These are phyloP conservation scores for Backusella circina DNA, from an alignment of 192 early-diverging fungal genomes.

Conservation along the genomic window DNA sequence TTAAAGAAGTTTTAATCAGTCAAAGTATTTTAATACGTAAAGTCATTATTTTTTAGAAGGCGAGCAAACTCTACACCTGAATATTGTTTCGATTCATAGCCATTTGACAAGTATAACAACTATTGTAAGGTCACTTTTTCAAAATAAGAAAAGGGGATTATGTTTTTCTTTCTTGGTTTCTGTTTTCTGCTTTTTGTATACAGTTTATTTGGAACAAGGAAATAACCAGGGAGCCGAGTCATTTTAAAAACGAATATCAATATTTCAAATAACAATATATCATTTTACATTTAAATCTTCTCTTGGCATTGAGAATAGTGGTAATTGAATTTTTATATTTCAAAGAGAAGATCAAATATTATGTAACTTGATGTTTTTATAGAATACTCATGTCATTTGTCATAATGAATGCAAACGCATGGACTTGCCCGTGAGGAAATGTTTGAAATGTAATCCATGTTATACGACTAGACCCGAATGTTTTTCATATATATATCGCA, in stretches of 20 bases:
- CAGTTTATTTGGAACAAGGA: too few species aligned
- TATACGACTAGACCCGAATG: neutral
- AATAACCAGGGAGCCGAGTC: too few species aligned
- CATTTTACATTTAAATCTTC: too few species aligned
- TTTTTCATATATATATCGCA: too few species aligned
- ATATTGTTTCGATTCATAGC: neutral
- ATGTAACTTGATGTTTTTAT: too few species aligned
- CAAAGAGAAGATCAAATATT: neutral
- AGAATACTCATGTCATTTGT: neutral
- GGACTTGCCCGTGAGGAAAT: neutral
- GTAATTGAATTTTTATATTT: too few species aligned
- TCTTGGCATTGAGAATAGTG: too few species aligned
- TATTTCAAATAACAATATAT: too few species aligned
- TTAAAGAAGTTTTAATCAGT: too few species aligned
- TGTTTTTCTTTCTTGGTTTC: neutral
- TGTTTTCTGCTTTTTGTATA: neutral
- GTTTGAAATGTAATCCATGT: neutral
- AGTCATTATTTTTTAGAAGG: neutral
- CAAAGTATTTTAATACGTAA: too few species aligned
- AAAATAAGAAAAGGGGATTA: neutral
- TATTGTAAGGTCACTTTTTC: neutral
- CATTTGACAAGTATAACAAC: neutral
- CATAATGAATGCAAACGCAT: neutral
- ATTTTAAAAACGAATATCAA: too few species aligned
- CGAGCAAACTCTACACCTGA: neutral